These are phyloP conservation scores for Chrysoporthe cubensis DNA, from an alignment of 2,329 filamentous ascomycete genomes.

Conservation along the genomic window DNA sequence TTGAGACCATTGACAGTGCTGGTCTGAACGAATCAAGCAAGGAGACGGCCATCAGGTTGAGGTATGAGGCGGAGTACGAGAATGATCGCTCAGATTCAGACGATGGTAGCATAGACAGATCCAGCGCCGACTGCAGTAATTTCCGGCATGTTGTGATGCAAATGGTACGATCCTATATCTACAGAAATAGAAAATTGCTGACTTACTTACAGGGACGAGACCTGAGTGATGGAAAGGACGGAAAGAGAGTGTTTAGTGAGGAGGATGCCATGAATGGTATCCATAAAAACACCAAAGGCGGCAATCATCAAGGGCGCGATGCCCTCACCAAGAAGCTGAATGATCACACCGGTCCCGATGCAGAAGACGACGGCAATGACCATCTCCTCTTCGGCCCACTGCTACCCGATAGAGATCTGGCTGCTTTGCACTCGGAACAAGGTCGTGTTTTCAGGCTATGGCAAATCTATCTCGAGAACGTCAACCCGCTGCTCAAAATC, in stretches of 20 bases:
- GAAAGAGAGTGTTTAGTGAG: neutral
- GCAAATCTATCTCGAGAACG: slow-evolving; percentile 62
- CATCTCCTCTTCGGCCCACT: slow-evolving; percentile 57
- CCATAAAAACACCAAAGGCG: neutral
- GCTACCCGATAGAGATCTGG: slow-evolving; percentile 46
- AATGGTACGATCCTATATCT: neutral
- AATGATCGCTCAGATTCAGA: neutral
- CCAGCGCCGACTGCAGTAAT: neutral
- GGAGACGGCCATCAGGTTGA: neutral
- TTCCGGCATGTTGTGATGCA: slow-evolving; percentile 1
- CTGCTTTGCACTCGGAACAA: slow-evolving; percentile 53
- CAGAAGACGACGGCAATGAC: slow-evolving; percentile 39
- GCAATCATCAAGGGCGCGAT: neutral
- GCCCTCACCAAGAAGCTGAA: neutral
- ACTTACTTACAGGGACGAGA: neutral
- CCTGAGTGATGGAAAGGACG: neutral
- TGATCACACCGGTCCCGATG: neutral
- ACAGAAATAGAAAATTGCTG: neutral
- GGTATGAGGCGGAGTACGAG: neutral
- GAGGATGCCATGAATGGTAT: neutral
- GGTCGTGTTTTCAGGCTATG: slow-evolving; percentile 54
- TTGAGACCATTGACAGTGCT: neutral
- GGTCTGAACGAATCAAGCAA: slow-evolving; percentile 32
- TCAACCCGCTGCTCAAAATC: slow-evolving; percentile 63
- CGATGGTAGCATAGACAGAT: neutral